Percentiles rank a stretch among this genome's conserved stretches.
Conservation (phyloP, 495 filamentous ascomycete genomes). For the Daldinia grandis region DNA sequence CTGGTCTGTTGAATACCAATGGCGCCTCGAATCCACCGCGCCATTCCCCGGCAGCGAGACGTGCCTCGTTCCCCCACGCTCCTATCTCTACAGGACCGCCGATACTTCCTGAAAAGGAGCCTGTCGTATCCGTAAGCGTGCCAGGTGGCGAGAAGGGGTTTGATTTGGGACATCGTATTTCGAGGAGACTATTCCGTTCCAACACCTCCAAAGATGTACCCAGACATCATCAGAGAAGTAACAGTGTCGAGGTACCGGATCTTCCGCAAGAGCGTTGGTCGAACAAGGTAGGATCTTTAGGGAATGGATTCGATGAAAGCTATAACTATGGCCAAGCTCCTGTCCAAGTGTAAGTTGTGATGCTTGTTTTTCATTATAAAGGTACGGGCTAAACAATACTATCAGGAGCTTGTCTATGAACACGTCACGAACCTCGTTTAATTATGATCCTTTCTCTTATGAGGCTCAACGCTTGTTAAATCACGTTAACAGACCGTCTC, state of each 20-base stretch:
- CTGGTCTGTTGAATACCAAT: constrained; percentile 54
- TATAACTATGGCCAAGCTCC: constrained; percentile 28
- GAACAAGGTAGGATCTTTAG: constrained; percentile 20
- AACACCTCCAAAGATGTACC: constrained; percentile 29
- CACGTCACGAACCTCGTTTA: constrained; percentile 49
- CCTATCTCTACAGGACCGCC: constrained; percentile 37
- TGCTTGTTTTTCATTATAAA: background rate
- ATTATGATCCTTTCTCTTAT: constrained; percentile 55
- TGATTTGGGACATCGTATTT: constrained; percentile 16
- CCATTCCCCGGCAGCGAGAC: constrained; percentile 35
- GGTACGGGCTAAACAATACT: constrained; percentile 16
- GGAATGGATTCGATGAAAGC: constrained; percentile 26
- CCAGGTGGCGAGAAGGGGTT: constrained; percentile 12
- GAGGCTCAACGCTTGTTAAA: constrained; percentile 54
- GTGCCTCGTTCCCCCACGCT: constrained; percentile 42
- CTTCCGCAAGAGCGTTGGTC: constrained; percentile 25
- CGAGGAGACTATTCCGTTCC: constrained; percentile 34
- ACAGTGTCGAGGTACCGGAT: constrained; percentile 17
- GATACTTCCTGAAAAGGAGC: constrained; percentile 14
- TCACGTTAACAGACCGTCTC: constrained; percentile 46
- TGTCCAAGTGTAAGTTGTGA: constrained; percentile 25
- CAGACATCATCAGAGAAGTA: constrained; percentile 21
- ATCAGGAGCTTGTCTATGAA: constrained; percentile 41
- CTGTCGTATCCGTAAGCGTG: background rate
- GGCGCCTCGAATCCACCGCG: constrained; percentile 44